Percentiles rank a stretch among this genome's conserved stretches.
These are phyloP conservation scores for Astraeus odoratus DNA, from an alignment of 768 basidiomycete species.

Conservation along the genomic window DNA sequence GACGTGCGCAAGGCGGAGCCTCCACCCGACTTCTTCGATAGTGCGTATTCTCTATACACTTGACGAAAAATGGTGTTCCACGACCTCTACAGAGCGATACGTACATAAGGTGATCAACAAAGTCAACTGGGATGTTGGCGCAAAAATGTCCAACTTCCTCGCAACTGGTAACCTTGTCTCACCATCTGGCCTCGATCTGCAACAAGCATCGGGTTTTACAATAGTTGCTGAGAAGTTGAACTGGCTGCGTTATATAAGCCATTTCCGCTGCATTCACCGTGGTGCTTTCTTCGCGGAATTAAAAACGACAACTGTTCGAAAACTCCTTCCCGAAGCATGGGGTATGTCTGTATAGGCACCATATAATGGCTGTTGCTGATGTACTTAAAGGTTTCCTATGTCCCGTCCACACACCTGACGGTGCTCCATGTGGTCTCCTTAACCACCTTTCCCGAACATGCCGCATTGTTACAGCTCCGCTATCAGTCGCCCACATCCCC, in stretches of 20 bases:
- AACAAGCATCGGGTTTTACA: constrained; percentile 97
- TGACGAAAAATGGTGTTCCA: constrained; percentile 5
- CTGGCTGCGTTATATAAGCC: constrained; percentile 96
- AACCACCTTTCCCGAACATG: constrained; percentile 95
- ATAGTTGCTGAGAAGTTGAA: constrained; percentile 99
- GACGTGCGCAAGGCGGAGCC: constrained; percentile 74
- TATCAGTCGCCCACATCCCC: constrained; percentile 75
- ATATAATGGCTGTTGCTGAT: constrained; percentile 2
- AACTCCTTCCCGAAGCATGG: constrained; percentile 96
- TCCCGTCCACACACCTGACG: constrained; percentile 98
- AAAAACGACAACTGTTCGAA: constrained; percentile 96
- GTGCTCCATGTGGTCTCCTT: constrained; percentile 93
- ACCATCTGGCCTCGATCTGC: constrained; percentile 90
- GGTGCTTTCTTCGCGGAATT: constrained; percentile 99
- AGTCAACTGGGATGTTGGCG: constrained; percentile 88
- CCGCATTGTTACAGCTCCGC: constrained; percentile 75
- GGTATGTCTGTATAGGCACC: constrained; percentile 40
- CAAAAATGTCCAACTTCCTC: constrained; percentile 87
- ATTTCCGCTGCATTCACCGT: constrained; percentile 97
- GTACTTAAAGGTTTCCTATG: constrained; percentile 76
- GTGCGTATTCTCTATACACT: constrained; percentile 38
- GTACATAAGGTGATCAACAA: constrained; percentile 66
- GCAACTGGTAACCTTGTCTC: constrained; percentile 96
- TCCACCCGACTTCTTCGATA: constrained; percentile 82
- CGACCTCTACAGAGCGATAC: constrained; percentile 56